These are phyloP conservation scores for Pichia eremophila DNA, from an alignment of 805 yeast genomes.

Conservation along the genomic window DNA sequence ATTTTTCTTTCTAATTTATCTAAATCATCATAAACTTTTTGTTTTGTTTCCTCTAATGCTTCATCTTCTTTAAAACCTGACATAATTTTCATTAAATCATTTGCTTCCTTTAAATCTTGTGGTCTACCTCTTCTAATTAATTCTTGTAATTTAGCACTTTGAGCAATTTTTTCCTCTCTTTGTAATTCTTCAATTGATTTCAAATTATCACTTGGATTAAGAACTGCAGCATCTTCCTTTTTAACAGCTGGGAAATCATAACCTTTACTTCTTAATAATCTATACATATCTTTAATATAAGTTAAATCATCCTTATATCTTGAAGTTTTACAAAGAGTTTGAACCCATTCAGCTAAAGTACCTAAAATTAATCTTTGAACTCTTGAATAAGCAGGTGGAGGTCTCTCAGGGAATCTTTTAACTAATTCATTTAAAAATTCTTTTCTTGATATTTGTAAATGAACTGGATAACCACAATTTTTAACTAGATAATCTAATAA, in stretches of 20 bases:
- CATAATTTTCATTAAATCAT: conserved; percentile 93
- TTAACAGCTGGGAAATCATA: conserved; percentile 88
- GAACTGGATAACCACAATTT: conserved; percentile 97
- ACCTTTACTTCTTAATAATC: conserved; percentile 81
- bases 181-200: conserved; percentile 86
- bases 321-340: conserved; percentile 84
- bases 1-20: conserved; percentile 78
- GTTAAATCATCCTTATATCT: conserved; percentile 87
- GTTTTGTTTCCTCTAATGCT: conserved; percentile 57
- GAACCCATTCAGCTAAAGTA: conserved; percentile 95
- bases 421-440: conserved; percentile 92
- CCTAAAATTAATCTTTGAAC: conserved; percentile 80
- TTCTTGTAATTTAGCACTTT: conserved; percentile 91
- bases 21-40: conserved; percentile 73
- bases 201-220: conserved; percentile 80
- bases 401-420: conserved; percentile 87
- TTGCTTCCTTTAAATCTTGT: conserved; percentile 90
- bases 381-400: conserved; percentile 75
- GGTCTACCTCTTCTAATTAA: conserved; percentile 93
- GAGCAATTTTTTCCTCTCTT: conserved; percentile 86
- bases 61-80: conserved; percentile 92
- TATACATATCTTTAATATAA: conserved; percentile 91
- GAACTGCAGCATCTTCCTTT: conserved; percentile 84
- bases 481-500: conserved; percentile 83
- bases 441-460: conserved; percentile 86